Base-by-base conservation (phyloP, 1,139 yeast species). In the Suhomyces guaymorum region DNA sequence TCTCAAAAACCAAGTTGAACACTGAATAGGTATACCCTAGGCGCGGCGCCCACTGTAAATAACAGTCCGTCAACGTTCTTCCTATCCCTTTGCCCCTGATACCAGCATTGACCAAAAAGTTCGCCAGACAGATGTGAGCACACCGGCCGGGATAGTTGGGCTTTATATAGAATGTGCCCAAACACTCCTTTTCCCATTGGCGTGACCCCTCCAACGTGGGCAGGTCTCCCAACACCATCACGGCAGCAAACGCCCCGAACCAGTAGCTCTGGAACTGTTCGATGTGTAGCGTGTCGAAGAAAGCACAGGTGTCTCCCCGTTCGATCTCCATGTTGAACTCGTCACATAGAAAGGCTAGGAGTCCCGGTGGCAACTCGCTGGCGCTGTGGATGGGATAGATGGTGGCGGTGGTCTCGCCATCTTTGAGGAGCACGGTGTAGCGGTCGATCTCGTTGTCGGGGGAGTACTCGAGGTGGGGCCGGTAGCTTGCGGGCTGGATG, bases 81-180 rank as follows among this genome's bases (percentile, higher is more conserved):
- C 98, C 98, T 27, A 92, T 85, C 4, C 97, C 96, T 54, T 83
- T 84, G n/a, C 94, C 92, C 48, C 98, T 65, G 44, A 86, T 86
- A 43, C 95, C 95, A 2, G 95, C 94, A 58, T 89, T 88, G 2
- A 92, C 97, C 35, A 92, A 64, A 47, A 92, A 86, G 20, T 83
- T 84, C 2, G 88, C 95, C 0, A 95, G 87, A 50, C 96, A 89
- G n/a, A 92, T 82, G 57, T 90, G 97, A 0, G 95, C 79, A 31
- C 95, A 83, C 31, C 97, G 68, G 2, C 97, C 97, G 0, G 97
- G 96, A 53, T 83, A 92, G 51, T 88, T 86, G 4, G 97, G 95
- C 48, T 85, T 85, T 41, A 90, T 72, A 54, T 75, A 80, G 54
- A 89, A 89, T 2, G 88, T 74, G 1, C 97, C 97, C 39, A 92